Evolutionary conservation across 2,329 filamentous ascomycete genomes (phyloP), one percentile per base, ranked within the genome.

Genomic region (Aureobasidium mangrovei): DNA sequence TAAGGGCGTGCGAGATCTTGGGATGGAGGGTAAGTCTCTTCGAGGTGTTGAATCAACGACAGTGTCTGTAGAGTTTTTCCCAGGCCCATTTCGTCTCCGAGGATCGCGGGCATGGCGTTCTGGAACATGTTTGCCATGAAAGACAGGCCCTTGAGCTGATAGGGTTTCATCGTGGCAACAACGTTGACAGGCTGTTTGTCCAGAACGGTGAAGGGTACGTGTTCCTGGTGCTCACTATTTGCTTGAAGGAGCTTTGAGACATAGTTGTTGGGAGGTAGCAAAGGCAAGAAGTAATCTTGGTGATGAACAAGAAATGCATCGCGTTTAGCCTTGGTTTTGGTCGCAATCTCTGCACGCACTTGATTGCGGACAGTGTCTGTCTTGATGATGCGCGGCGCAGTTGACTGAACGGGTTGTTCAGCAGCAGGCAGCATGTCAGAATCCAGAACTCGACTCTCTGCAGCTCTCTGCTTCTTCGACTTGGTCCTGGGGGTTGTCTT

Each of bases 21-120:
- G 65, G 0, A 65, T 60, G 5, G 18, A 18, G 63, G 68, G 24
- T 69, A 60, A n/a, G 61, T 67, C 46, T 77, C 71, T 24, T 70
- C 72, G 1, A 78, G 59, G 33, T 74, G 68, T 56, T 77, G 74
- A 29, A 79, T 74, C 2, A 79, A 64, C 0, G 76, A 71, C 18
- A 77, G 62, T 0, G 74, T 76, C 58, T 77, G 74, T 7, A 77
- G 61, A 1, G 74, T 77, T 62, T 77, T 77, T 28, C 74, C 74
- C 4, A 77, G 65, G 24, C 74, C 74, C 74, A 77, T 77, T 53
- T 77, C 74, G 51, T 77, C 74, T 18, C 74, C 74, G 2, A 77
- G 61, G 36, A 77, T 74, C 4, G 69, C 68, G 7, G 70, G 70
- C 58, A 74, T 64, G 53, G 72, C 70, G 55, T 76, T 75, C 2